Base-by-base conservation (phyloP, 208 protist genomes). In the Trypanosoma lewisi region DNA sequence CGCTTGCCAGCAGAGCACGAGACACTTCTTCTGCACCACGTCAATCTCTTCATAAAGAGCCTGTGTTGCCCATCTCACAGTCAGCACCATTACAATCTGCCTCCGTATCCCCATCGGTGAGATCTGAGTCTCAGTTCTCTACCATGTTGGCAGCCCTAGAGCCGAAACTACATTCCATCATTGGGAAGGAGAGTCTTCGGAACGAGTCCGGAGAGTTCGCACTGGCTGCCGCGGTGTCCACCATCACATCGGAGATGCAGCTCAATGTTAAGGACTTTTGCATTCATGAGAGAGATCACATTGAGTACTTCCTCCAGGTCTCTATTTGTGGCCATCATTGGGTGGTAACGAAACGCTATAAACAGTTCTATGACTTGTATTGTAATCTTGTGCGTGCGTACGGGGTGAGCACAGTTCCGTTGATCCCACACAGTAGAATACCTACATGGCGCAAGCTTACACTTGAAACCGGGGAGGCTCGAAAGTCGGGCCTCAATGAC, bases 321-420 rank as follows among this genome's bases (percentile, higher is more conserved):
- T 64, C 48, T 57, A 17, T 70, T 4, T 70, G 53, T 19, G 64
- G 64, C 23, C 54, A 70, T 52, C 54, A 70, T n/a, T 63, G 64
- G 64, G 64, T 70, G 4, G 37, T 70, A 4, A 30, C 54, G 30
- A 52, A 54, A 11, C 64, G 64, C 7, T 70, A 55, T 31, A 62
- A 45, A 1, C 25, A 70, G 25, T 63, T 63, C 33, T 25, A 21
- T 12, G 31, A 62, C 2, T 25, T 70, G 3, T 54, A 63, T 27
- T 28, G 63, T 17, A 58, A 23, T 28, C 64, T 70, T 45, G 30
- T 50, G 19, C 9, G 36, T 17, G 25, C 63, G 8, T 70, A 70
- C 30, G 64, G 64, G 12, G 41, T 42, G 12, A 23, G 23, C 31
- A 36, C 30, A 0, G 54, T 70, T 3, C 64, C 64, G 7, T 27